Evolutionary conservation across 768 basidiomycete species (phyloP), one percentile per base, ranked within the genome.

Genomic region (Daedaleopsis sinensis): DNA sequence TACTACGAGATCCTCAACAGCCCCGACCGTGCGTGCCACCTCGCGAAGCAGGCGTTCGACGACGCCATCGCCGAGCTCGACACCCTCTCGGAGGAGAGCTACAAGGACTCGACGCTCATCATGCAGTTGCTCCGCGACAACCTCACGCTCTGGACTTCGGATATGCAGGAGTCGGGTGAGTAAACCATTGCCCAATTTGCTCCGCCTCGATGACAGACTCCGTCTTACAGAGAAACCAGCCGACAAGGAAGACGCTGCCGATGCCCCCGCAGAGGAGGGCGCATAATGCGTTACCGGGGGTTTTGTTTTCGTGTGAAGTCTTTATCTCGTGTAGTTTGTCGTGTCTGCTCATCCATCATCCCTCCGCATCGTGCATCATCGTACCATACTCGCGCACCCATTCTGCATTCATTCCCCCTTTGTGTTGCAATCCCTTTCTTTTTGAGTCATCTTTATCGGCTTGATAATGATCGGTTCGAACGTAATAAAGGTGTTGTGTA

Each of bases 1-100:
- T 98, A 98, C 86, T 97, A 97, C 81, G 96, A 98, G 79, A 97
- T 98, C 76, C 89, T 97, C 77, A 97, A 97, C 87, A 92, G 91
- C 78, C 95, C 96, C 68, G 96, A 97, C 79, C 93, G 94, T 77
- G 96, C 96, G 54, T 97, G 96, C 83, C 93, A 96, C 74, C 91
- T 98, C 68, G 96, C 96, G 76, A 98, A 98, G 83, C 94, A 97
- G 78, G 96, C 96, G 9, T 98, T 98, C 77, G 96, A 98, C 66
- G 96, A 98, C 76, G 96, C 96, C 49, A 98, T 98, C 74, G 95
- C 96, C 68, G 96, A 98, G 80, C 93, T 98, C 72, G 96, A 98
- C 83, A 98, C 96, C 23, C 87, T 98, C 57, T 95, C 93, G 70
- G 96, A 98, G 80, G 96, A 98, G 84, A 91, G 90, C 78, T 98